These are phyloP conservation scores for Venturia pyrina DNA, from an alignment of 2,329 filamentous ascomycete species.

Conservation along the genomic window DNA sequence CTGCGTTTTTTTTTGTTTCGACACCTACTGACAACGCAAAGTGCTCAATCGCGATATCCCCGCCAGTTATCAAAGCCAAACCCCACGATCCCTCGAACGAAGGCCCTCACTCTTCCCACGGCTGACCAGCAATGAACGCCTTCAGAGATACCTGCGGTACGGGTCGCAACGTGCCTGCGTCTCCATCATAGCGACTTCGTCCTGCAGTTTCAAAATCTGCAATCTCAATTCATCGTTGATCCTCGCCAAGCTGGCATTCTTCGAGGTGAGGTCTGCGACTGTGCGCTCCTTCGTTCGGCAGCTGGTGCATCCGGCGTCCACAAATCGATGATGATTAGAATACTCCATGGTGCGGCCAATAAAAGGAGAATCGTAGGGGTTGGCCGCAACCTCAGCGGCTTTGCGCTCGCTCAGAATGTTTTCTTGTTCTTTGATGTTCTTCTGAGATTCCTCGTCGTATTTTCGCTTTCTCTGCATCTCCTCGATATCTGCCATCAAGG, in stretches of 20 bases:
- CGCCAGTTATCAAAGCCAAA: too few species aligned
- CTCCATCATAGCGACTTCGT: background rate
- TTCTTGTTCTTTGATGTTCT: background rate
- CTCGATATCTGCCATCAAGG: background rate
- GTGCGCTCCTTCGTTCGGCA: background rate
- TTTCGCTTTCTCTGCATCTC: background rate
- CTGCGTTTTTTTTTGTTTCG: background rate
- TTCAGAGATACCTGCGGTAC: background rate
- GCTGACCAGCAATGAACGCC: too few species aligned
- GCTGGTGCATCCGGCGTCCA: background rate
- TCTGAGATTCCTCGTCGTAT: background rate
- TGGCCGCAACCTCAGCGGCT: background rate
- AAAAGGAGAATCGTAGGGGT: background rate
- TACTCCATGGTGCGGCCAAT: background rate
- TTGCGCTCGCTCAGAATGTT: background rate
- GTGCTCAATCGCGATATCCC: background rate
- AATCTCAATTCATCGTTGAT: background rate
- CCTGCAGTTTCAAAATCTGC: background rate
- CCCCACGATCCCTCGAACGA: background rate
- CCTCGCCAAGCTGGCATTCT: background rate
- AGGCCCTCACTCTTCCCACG: background rate
- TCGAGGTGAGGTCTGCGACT: background rate
- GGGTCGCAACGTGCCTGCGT: background rate
- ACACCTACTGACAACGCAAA: background rate
- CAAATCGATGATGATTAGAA: background rate